A percentile compares a stretch with the other conserved stretches of the same genome.
phyloP scores from a whole-genome alignment of 495 filamentous ascomycete species.

The Aspergillus sclerotioniger region DNA sequence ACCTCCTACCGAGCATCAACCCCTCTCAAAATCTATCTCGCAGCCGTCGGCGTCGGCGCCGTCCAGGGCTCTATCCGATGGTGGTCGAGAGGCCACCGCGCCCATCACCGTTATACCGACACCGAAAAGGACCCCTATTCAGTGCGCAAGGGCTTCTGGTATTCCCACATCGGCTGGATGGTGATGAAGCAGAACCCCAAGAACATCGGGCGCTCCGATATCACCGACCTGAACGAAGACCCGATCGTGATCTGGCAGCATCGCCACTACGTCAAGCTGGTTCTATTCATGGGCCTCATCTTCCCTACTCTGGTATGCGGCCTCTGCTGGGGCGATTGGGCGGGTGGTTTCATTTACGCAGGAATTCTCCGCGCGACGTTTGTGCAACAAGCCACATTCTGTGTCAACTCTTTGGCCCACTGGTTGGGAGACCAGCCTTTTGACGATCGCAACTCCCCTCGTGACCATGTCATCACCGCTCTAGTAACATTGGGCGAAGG shows the following conservation, averaged over 20 bases:
- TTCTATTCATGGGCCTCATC: slow-evolving; percentile 75
- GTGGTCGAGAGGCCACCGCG: slow-evolving; percentile 88
- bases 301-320: slow-evolving; percentile 75
- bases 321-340: slow-evolving; percentile 75
- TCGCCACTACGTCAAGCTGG: slow-evolving; percentile 74
- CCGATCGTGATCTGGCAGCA: slow-evolving; percentile 85
- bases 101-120: slow-evolving; percentile 93
- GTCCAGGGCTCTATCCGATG: slow-evolving; percentile 87
- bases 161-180: slow-evolving; percentile 87
- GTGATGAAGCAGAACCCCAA: slow-evolving; percentile 80
- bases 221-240: slow-evolving; percentile 85
- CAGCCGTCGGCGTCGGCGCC: slow-evolving; percentile 77
- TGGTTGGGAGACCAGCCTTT: slow-evolving; percentile 94
- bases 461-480: slow-evolving; percentile 85
- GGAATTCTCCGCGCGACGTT: slow-evolving; percentile 87
- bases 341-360: slow-evolving; percentile 80
- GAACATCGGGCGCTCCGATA: slow-evolving; percentile 81
- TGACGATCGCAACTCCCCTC: slow-evolving; percentile 87
- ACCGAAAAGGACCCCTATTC: slow-evolving; percentile 94
- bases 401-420: slow-evolving; percentile 90
- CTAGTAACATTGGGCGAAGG: slow-evolving; percentile 86
- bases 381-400: slow-evolving; percentile 93
- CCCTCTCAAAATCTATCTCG: slow-evolving; percentile 80
- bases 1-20: slow-evolving; percentile 74
- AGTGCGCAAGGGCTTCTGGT: slow-evolving; percentile 84